Percentiles rank a stretch among this genome's conserved stretches.
These are phyloP conservation scores for Claviceps sp. DNA, from an alignment of 2,329 filamentous ascomycete genomes.

Conservation along the genomic window DNA sequence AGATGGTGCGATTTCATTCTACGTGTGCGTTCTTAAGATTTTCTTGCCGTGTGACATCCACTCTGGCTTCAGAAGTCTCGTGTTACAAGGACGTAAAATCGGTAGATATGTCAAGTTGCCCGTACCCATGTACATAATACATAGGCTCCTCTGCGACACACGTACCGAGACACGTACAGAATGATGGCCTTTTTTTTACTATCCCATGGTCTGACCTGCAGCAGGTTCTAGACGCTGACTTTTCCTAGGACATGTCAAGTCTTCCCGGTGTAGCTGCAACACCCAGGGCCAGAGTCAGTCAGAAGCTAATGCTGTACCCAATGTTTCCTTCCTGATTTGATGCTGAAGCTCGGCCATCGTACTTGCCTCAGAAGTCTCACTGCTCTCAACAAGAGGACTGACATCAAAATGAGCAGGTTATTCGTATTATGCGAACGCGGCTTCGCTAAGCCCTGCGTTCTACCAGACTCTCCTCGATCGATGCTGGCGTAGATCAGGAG, in stretches of 20 bases:
- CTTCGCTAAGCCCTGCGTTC: constrained; percentile 46
- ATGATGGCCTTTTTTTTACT: neutral
- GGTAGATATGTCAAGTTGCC: neutral
- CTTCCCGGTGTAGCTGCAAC: constrained; percentile 39
- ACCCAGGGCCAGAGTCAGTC: constrained; percentile 34
- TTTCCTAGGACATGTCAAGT: constrained; percentile 34
- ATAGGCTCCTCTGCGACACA: neutral
- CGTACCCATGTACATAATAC: neutral
- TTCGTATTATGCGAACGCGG: constrained; percentile 56
- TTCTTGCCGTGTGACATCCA: neutral
- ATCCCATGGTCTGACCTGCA: neutral
- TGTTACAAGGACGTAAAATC: neutral
- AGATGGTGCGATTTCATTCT: neutral
- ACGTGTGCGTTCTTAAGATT: neutral
- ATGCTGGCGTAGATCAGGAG: constrained; percentile 64
- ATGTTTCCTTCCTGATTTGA: neutral
- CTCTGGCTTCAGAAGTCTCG: neutral
- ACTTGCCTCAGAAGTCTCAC: neutral
- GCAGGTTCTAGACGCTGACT: constrained; percentile 2
- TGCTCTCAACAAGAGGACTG: constrained; percentile 13
- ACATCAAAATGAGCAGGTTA: constrained; percentile 37
- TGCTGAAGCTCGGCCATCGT: neutral
- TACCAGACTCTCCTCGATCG: constrained; percentile 63
- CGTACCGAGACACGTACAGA: neutral
- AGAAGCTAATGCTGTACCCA: constrained; percentile 23